Percentiles rank a stretch among this genome's conserved stretches.
Conservation (phyloP, 1,284 basidiomycete species). For the Singerocomus rubriflavus region DNA sequence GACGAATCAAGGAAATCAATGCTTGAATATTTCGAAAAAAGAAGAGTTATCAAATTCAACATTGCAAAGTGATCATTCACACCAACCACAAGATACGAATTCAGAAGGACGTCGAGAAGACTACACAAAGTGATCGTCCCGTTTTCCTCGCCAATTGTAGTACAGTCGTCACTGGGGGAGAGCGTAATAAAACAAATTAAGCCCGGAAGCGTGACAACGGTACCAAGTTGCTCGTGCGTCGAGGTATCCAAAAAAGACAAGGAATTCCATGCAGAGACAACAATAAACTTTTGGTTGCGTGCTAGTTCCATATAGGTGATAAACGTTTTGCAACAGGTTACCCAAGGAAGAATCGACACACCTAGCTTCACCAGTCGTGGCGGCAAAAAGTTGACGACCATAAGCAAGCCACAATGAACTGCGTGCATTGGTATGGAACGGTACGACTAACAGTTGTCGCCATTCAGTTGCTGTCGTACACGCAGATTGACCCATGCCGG, state of each 20-base stretch:
- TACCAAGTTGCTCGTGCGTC: not conserved
- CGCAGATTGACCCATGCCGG: too few species aligned
- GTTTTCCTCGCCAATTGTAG: not conserved
- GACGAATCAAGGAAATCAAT: too few species aligned
- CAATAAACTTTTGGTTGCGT: not conserved
- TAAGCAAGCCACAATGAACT: not conserved
- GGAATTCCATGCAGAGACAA: too few species aligned
- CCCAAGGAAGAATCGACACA: constrained; percentile 1
- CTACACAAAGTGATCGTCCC: not conserved
- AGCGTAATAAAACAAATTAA: not conserved
- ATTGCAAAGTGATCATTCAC: not conserved
- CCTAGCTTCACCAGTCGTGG: not conserved
- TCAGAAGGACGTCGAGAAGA: not conserved
- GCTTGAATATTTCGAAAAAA: not conserved
- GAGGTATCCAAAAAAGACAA: too few species aligned
- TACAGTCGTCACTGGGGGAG: not conserved
- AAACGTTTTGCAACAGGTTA: not conserved
- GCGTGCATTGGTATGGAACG: too few species aligned
- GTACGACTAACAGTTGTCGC: too few species aligned
- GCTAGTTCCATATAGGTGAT: not conserved
- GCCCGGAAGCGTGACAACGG: not conserved
- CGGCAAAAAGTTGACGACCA: not conserved
- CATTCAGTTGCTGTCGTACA: too few species aligned
- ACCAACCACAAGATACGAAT: not conserved
- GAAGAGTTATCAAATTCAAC: not conserved